These are phyloP conservation scores for Lathyrus tuberosus DNA, from an alignment of 306 rosid species.

Conservation along the genomic window DNA sequence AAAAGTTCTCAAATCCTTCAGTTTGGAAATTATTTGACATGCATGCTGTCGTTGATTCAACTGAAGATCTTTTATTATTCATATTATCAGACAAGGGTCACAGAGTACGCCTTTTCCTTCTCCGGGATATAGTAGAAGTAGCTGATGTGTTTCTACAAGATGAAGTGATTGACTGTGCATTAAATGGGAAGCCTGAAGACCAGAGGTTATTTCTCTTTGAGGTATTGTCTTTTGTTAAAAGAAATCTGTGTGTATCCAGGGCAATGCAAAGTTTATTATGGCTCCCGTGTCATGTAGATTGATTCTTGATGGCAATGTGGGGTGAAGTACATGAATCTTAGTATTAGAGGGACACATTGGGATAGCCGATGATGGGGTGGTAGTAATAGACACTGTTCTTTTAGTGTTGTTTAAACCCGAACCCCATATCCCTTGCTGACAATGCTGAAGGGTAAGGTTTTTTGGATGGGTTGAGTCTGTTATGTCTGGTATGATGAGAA, in stretches of 20 bases:
- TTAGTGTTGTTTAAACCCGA: neutral
- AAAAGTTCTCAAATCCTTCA: constrained; percentile 51
- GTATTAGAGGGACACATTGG: neutral
- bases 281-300: neutral
- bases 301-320: neutral
- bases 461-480: constrained; percentile 15
- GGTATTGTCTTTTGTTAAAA: constrained; percentile 48
- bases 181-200: constrained; percentile 49
- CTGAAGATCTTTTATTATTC: constrained; percentile 82
- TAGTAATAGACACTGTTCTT: neutral
- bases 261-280: constrained; percentile 22
- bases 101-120: constrained; percentile 86
- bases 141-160: constrained; percentile 71
- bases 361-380: neutral
- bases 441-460: constrained; percentile 5
- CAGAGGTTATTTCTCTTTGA: constrained; percentile 45
- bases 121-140: constrained; percentile 72
- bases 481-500: neutral
- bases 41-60: constrained; percentile 82
- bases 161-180: constrained; percentile 55
- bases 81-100: constrained; percentile 84
- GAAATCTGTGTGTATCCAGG: neutral
- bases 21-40: constrained; percentile 86
- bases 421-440: neutral
- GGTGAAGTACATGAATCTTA: neutral